Conservation (phyloP, 768 basidiomycete species). For the Suillus variegatus region DNA sequence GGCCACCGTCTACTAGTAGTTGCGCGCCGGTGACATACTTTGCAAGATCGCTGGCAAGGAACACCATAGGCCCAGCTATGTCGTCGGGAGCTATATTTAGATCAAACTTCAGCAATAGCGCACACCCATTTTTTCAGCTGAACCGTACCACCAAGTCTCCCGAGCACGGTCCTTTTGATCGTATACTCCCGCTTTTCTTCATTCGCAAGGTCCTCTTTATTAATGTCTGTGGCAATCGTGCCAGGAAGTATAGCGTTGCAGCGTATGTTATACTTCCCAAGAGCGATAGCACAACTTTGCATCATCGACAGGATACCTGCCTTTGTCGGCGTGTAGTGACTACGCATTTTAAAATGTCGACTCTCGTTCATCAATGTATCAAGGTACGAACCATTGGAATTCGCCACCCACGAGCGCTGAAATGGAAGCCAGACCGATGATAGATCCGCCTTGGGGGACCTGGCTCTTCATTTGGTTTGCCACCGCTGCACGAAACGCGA, state of each 20-base stretch:
- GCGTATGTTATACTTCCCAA: constrained; percentile 76
- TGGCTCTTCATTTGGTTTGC: constrained; percentile 76
- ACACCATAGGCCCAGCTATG: constrained; percentile 73
- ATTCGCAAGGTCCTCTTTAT: constrained; percentile 71
- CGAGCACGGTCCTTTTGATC: constrained; percentile 63
- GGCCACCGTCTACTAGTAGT: constrained; percentile 69
- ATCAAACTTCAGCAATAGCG: neutral
- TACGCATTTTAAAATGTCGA: constrained; percentile 18
- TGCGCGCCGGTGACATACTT: constrained; percentile 70
- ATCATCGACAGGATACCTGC: constrained; percentile 77
- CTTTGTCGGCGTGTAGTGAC: constrained; percentile 81
- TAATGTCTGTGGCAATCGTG: constrained; percentile 77
- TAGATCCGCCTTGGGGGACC: constrained; percentile 68
- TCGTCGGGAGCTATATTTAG: constrained; percentile 55
- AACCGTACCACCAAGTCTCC: constrained; percentile 58
- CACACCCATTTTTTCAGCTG: neutral
- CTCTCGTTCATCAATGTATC: neutral
- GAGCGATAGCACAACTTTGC: constrained; percentile 77
- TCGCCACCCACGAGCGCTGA: constrained; percentile 79
- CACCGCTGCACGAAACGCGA: constrained; percentile 42
- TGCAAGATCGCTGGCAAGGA: constrained; percentile 70
- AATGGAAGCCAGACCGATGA: constrained; percentile 78
- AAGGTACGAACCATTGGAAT: constrained; percentile 54
- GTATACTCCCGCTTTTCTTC: constrained; percentile 59
- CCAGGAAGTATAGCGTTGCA: constrained; percentile 75